Evolutionary conservation across 2,329 filamentous ascomycete genomes (phyloP), one percentile per base, ranked within the genome.

Genomic region (Xylariaceae sp.): DNA sequence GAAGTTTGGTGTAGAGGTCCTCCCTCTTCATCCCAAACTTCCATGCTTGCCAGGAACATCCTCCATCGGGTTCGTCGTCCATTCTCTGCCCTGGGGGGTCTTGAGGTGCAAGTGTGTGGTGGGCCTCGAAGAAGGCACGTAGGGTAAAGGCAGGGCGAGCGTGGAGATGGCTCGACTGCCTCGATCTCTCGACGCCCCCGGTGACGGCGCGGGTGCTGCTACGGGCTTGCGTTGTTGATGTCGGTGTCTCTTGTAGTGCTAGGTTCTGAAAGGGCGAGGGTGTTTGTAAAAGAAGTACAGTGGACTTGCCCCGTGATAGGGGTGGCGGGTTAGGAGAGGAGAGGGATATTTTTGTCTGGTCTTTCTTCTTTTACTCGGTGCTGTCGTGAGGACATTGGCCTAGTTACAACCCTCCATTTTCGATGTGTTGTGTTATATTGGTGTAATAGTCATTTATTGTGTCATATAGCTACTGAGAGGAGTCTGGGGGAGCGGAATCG

Each of bases 21-120:
- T 77, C 75, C 64, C 75, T 75, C 73, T 80, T 82, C 75, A 83
- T 76, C 63, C 79, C 80, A 72, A 83, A 84, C 67, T 83, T 83
- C 80, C 81, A 84, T 61, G 77, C 75, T 41, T 81, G 81, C 81
- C 81, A 84, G 60, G 74, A 71, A 64, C 69, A 72, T 58, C 68
- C 72, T 31, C 73, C 50, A 48, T 56, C 57, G 16, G 50, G 74
- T 50, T 82, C 80, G 68, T 83, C 79, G 68, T 83, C 79, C 81
- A 84, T 83, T 59, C 67, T 71, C 60, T 63, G 53, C 22, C 22
- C 22, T 28, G 22, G 22, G 22, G 22, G 22, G 22, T 28, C 22
- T 28, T 28, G 22, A 7, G 22, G 54, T 39, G 14, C 33, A 18
- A 39, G 19, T 28, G 34, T 50, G 42, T 53, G 47, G 52, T 47